Evolutionary conservation across 495 filamentous ascomycete genomes (phyloP), one percentile per base, ranked within the genome.

Genomic region (Neurospora tetraspora): DNA sequence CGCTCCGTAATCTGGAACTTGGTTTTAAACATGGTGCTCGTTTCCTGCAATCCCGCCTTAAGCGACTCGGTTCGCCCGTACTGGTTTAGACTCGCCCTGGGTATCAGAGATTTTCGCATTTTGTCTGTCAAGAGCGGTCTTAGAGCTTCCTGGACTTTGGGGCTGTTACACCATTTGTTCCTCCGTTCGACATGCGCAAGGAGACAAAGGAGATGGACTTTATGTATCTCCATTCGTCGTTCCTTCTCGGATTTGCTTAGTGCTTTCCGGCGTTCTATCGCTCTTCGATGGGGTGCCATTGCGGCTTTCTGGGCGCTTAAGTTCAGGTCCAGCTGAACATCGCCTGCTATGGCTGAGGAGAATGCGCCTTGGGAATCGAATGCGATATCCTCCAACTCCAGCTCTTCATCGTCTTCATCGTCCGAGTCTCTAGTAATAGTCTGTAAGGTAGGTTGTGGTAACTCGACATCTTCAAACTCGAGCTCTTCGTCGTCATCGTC

Each of bases 161-260:
- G 74, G 79, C 96, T 89, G 79, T 97, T 97, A 78, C 94, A 98
- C 95, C 95, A 98, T 70, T 83, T 80, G 78, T 97, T 98, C 47
- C 94, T 88, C 34, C 87, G 81, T 74, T 90, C 86, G 23, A 91
- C 88, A 80, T 98, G 93, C 5, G 85, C 85, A 39, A 98, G 79
- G 1, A 98, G 84, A 76, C 93, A 96, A 39, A 97, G 84, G 3
- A 98, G 68, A 82, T 99, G 94, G 75, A 88, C 83, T 81, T 97
- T 97, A 78, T 99, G 96, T 39, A 93, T 83, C 72, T 96, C 88
- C 36, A 96, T 79, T 45, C 94, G 86, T 12, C 88, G 80, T 68
- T 86, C 88, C 75, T 87, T 94, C 77, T 97, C 95, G 9, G 86
- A 87, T 27, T 85, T 88, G 38, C 86, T 90, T 61, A 94, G 82